phyloP scores from a whole-genome alignment of 2,329 filamentous ascomycete species.

The Aphanoascus verrucosus region DNA sequence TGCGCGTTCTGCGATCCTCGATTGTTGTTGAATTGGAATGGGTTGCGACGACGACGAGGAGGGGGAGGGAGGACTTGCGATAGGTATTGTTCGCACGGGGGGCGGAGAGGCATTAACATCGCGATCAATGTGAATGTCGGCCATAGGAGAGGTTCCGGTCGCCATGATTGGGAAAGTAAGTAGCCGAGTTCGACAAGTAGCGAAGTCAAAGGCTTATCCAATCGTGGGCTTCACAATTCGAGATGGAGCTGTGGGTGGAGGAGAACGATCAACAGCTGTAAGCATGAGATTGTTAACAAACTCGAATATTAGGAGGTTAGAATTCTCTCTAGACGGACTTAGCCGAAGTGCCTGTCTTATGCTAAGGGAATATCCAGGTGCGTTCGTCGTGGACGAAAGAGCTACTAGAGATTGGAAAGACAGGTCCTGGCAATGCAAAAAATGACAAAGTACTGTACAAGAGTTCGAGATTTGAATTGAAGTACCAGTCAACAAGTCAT shows the following conservation, averaged over 20 bases:
- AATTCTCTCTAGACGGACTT: too few relatives aligned
- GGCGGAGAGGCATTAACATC: conserved; percentile 4
- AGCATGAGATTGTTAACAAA: too few relatives aligned
- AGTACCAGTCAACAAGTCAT: not conserved
- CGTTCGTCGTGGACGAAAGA: too few relatives aligned
- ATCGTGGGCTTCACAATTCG: not conserved
- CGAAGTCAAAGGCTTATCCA: not conserved
- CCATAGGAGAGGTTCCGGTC: conserved; percentile 7
- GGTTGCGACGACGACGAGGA: not conserved
- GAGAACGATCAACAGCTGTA: too few relatives aligned
- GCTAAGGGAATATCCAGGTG: too few relatives aligned
- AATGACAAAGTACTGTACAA: not conserved
- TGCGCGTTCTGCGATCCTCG: conserved; percentile 10
- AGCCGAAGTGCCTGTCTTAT: too few relatives aligned
- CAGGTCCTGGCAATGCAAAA: too few relatives aligned
- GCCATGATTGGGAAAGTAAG: conserved; percentile 3
- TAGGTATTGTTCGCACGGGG: not conserved
- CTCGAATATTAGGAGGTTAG: too few relatives aligned
- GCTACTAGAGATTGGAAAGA: too few relatives aligned
- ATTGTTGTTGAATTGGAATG: conserved; percentile 10
- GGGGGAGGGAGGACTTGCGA: not conserved
- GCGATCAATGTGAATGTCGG: conserved; percentile 6
- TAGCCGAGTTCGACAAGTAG: not conserved
- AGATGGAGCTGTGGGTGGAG: too few relatives aligned
- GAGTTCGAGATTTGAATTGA: not conserved